Evolutionary conservation across 108 stramenopile species (phyloP).

Genomic region (Chaetoceros muelleri): DNA sequence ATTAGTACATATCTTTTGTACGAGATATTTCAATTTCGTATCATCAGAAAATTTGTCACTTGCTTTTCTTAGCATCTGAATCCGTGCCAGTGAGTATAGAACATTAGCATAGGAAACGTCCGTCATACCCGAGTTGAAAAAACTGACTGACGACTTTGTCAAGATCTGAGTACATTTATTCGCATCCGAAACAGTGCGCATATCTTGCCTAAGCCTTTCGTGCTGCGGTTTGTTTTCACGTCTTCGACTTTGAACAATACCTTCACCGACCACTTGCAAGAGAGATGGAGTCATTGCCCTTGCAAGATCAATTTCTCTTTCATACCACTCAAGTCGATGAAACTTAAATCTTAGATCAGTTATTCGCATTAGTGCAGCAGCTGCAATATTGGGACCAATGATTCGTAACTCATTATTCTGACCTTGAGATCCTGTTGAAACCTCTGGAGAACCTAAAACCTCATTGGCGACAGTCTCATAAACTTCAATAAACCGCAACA

Average conservation of each 20-base stretch:
- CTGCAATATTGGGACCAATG: neutral
- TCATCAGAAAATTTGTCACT: neutral
- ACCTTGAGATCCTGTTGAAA: neutral
- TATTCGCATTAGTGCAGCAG: neutral
- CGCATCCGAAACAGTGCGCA: neutral
- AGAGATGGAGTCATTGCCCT: neutral
- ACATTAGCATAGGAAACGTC: neutral
- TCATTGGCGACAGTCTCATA: too few species aligned
- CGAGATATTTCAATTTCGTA: neutral
- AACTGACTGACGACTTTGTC: neutral
- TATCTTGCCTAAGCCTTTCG: neutral
- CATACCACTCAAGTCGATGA: neutral
- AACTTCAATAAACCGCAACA: neutral
- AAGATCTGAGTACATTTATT: neutral
- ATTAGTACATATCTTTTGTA: neutral
- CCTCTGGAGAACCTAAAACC: too few species aligned
- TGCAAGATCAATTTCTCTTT: neutral
- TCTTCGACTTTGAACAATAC: neutral
- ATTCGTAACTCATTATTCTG: neutral
- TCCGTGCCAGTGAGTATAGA: neutral
- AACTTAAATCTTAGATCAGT: neutral
- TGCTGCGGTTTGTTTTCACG: neutral
- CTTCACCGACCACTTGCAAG: neutral
- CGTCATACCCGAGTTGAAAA: neutral
- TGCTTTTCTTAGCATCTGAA: neutral